Base-by-base conservation (phyloP, 306 rosid genomes). In the Clitoria ternatea region DNA sequence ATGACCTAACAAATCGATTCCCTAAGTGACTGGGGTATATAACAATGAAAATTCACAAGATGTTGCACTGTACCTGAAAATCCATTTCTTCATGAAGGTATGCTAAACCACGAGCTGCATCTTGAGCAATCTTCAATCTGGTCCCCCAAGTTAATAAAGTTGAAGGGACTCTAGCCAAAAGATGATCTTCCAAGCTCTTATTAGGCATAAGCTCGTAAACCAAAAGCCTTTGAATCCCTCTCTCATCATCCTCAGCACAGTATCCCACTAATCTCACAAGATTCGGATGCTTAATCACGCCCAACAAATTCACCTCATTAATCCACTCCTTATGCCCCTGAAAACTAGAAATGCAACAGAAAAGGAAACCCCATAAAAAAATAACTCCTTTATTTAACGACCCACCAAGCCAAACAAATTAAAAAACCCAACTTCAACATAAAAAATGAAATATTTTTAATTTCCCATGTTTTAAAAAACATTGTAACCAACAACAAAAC, bases 321-420 rank as follows among this genome's bases (percentile, higher is more conserved):
- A 91, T 86, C 99, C 99, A 94, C 65, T 94, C 97, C 84, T 79
- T 91, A 42, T 94, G 96, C 86, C 99, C 99, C 95, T 92, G 96
- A 84, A 78, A 36, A 76, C 89, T 82, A 84, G 87, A 89, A 77
- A 82, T 69, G 75, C 68, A 79, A 70, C 52, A 44, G 49, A 61
- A 17, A 60, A 2, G 9, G 27, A 75, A 56, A 5, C 49, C 4
- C 29, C 47, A 36, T 75, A 56, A 61, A 82, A 61, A 72, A n/a
- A n/a, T n/a, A n/a, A n/a, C n/a, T 73, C 15, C 30, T 53, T 23
- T 43, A 42, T 39, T 64, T 49, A 47, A 49, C 43, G 24, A 65
- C 24, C 27, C 36, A 32, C 6, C 20, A 36, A 49, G 2, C 52
- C 10, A 1, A 35, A n/a, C n/a, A 35, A 35, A 4, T 72, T 0